Base-by-base conservation (phyloP, 2,329 filamentous ascomycete species). In the Stromatinia cepivora region DNA sequence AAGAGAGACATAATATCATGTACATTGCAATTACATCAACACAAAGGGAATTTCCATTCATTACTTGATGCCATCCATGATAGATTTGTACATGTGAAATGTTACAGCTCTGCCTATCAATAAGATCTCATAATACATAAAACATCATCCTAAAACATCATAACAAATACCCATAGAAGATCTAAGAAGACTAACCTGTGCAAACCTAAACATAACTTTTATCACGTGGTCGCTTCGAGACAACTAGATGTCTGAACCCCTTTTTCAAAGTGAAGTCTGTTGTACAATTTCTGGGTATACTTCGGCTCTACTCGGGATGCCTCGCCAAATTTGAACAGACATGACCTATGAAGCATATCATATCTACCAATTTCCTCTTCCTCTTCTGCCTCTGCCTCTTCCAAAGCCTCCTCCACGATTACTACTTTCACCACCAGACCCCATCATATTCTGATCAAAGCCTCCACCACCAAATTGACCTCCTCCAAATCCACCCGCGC, bases 401-500 rank as follows among this genome's bases (percentile, higher is more conserved):
- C 78, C 76, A 71, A 77, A 77, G 58, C 76, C 77, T 28, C 77
- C 77, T 42, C 77, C 77, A 39, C 77, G 74, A 57, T 75, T 76
- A 34, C 73, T 70, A 42, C 61, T 72, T 17, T 74, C 74, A 42
- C 73, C 75, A 11, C 69, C 70, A 56, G 73, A 71, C 20, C 73
- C 72, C 70, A 71, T 74, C 22, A 73, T 72, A 45, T 45, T 28
- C 53, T 79, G 77, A 72, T 78, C 77, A 71, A 75, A 78, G 3
- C 77, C 75, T 70, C 70, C 75, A 7, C 73, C 75, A 70, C 74
- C 73, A 52, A 74, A 75, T 67, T 77, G 75, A 31, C 81, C 81
- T 71, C 77, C 81, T 22, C 82, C 83, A 22, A 80, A 81, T 20
- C 78, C 83, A 50, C 74, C 76, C 3, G 77, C 79, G 4, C 79